Base-by-base conservation (phyloP, 192 early-diverging fungal genomes). In the Helicostylum pulchrum region DNA sequence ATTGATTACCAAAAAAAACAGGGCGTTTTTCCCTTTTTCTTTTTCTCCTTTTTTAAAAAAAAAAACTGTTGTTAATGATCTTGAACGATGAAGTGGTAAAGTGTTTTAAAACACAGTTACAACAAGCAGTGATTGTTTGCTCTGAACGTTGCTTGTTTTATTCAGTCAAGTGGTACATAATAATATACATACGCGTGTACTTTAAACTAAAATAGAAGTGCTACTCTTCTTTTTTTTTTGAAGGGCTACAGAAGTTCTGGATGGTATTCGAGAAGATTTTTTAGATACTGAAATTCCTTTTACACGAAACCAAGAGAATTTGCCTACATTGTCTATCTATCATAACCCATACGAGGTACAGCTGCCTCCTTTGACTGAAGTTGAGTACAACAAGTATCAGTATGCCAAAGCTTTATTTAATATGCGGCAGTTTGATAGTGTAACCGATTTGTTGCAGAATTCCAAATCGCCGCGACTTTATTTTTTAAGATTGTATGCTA, bases 401-500 rank as follows among this genome's bases (percentile, higher is more conserved):
- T 74, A 88, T 58, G 88, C 88, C 17, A 90, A 89, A 65, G 68
- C 88, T 11, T 84, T 87, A 30, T 93, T 92, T 64, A 86, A 91
- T 19, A 62, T 87, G 46, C 80, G 85, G 57, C 87, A 93, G 62
- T 89, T 83, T 62, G 87, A 90, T 67, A 80, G 85, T 6, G 85
- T 81, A 20, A 75, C 83, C 0, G 76, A 66, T 63, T 46, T 77
- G 0, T 92, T 14, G 67, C 81, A 47, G 74, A 69, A 44, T 26
- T 83, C 80, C 45, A 54, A 19, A 0, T 77, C 81, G 21, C 69
- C 78, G 9, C 79, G 83, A 47, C 80, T 85, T 3, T 60, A 74
- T 52, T 97, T 95, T 74, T 71, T 95, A n/a, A 73, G 85, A 64
- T 71, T 93, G 15, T 97, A 97, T 68, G 72, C 92, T 11, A 83